Base-by-base conservation (phyloP, 306 rosid species). In the Spatholobus suberectus region DNA sequence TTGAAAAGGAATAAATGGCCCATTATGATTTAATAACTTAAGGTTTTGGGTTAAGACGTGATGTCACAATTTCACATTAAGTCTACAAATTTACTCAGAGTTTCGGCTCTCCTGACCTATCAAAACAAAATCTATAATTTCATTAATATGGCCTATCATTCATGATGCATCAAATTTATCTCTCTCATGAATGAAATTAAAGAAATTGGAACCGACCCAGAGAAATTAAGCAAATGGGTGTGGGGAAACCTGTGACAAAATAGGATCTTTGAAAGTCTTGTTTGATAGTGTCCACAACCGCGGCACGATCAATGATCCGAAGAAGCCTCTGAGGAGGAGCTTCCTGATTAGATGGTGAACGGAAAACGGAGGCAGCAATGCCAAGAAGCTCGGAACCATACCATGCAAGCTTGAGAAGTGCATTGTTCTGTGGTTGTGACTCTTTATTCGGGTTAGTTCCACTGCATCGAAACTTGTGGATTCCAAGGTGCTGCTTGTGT, bases 381-480 rank as follows among this genome's bases (percentile, higher is more conserved):
- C 98, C 98, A 38, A 95, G 86, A 65, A 95, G 88, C 88, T 95
- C 98, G 13, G 98, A 95, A 85, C 94, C 71, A 82, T 95, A 90
- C 98, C 98, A 93, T 72, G 97, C 98, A 17, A 90, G 43, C 83
- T 90, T 93, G 13, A 95, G 94, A 78, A 95, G 41, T 17, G 91
- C 87, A 74, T 93, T 95, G 52, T 80, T 84, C 80, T 89, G 85
- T 4, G 88, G 82, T 61, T 80, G 81, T 6, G 94, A 81, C 41
- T 87, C 91, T 29, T 84, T 46, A 55, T 89, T 76, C 35, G 62
- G 86, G 68, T 87, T 86, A 35, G 84, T 83, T 52, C 93, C 96
- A 43, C 46, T 66, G 90, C 97, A 95, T 21, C 76, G 92, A 70
- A 89, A 66, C 44, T 40, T 85, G 46, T 66, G 70, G 77, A 57